Base-by-base conservation (phyloP, 768 basidiomycete species). In the Leccinellum albellum region DNA sequence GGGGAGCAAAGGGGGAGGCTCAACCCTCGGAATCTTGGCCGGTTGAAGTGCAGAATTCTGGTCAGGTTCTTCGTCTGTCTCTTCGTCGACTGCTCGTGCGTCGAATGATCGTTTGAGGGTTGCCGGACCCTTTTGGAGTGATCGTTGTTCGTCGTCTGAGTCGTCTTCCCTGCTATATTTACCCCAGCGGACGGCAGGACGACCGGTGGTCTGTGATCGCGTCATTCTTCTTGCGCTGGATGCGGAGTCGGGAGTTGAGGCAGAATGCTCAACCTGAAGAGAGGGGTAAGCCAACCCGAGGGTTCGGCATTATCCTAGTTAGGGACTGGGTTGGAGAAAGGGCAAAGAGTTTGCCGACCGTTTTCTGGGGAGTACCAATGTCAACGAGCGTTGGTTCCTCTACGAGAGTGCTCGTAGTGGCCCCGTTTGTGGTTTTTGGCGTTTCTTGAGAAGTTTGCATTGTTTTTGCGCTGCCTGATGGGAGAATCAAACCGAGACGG, bases 1-100 rank as follows among this genome's bases (percentile, higher is more conserved):
- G 10, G 68, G 62, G 21, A 72, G 21, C 40, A 72, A 58, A 26
- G 63, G 57, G 6, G 59, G 17, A 28, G 60, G 59, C 20, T 73
- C 71, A 8, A 61, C 62, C 53, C 71, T 73, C 23, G 64, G 64
- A 48, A 73, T 61, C 58, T 72, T 72, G n/a, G 65, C 28, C 17
- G 61, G 65, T 20, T 72, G 65, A 52, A 40, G 33, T 7, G 26
- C 0, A 6, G 60, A 8, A 48, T 66, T 61, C 24, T 59, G 69
- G 31, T 64, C 70, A n/a, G 54, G 31, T 8, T 72, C 71, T 44
- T 73, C 64, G 54, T 72, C 71, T 0, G 72, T 73, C 21, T 73
- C 72, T 54, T 73, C 64, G 10, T 74, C 71, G 10, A 73, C 71
- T 1, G 71, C 71, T 14, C 71, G 69, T 47, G 72, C 72, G 59